Conservation (phyloP, 331 rosid species). For the Malus hybrid region DNA sequence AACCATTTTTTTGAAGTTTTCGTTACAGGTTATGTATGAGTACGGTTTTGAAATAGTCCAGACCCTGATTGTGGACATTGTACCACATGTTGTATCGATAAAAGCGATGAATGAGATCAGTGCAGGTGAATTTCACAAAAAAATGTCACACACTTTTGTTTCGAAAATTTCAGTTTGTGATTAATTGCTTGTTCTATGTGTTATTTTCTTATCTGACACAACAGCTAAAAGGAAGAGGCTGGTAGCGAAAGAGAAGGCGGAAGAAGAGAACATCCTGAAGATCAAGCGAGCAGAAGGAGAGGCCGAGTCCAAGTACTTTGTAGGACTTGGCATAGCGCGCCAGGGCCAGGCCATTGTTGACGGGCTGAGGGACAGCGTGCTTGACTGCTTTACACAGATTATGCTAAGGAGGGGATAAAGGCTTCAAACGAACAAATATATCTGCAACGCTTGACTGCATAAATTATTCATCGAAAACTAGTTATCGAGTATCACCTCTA, state of each 20-base stretch:
- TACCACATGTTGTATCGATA: constrained; percentile 74
- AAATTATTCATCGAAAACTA: too few species aligned
- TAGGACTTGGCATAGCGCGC: constrained; percentile 78
- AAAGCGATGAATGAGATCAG: constrained; percentile 61
- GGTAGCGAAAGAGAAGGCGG: constrained; percentile 82
- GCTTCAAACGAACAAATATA: too few species aligned
- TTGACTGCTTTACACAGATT: constrained; percentile 53
- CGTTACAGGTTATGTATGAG: constrained; percentile 58
- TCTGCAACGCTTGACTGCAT: too few species aligned
- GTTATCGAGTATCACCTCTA: too few species aligned
- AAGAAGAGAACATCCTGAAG: constrained; percentile 74
- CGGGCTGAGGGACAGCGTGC: constrained; percentile 66
- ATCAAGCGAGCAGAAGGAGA: constrained; percentile 84
- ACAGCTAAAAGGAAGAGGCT: constrained; percentile 74
- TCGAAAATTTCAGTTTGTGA: not conserved
- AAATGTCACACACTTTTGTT: not conserved
- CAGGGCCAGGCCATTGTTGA: constrained; percentile 93
- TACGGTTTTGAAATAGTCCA: constrained; percentile 73
- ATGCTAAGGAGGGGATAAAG: constrained; percentile 4
- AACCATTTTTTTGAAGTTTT: not conserved
- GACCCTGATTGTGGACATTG: constrained; percentile 71
- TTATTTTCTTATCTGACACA: not conserved
- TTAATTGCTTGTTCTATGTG: not conserved
- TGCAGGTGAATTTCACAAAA: constrained; percentile 45
- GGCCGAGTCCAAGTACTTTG: constrained; percentile 74